Evolutionary conservation across 495 filamentous ascomycete species (phyloP).

Genomic region (Talaromyces proteolyticus): DNA sequence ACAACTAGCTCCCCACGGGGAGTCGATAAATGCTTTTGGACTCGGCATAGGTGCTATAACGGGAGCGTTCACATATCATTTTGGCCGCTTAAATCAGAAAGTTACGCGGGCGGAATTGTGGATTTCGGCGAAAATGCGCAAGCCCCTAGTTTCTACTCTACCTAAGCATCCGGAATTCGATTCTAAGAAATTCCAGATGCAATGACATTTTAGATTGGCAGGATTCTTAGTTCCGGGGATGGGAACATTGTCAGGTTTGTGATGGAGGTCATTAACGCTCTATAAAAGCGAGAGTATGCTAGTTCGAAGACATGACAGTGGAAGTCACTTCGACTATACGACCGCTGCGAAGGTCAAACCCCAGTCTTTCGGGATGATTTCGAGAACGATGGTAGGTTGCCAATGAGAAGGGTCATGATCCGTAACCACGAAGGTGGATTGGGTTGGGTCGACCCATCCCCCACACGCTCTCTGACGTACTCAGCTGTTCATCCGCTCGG

Average conservation of each 20-base stretch:
- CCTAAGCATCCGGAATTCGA: not conserved
- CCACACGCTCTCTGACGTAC: not conserved
- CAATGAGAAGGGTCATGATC: not conserved
- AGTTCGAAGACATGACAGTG: not conserved
- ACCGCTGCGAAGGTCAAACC: not conserved
- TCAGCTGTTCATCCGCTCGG: not conserved
- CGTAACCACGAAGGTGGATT: constrained; percentile 1
- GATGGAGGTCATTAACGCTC: not conserved
- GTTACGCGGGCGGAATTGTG: not conserved
- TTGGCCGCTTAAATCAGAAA: not conserved
- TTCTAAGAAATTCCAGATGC: not conserved
- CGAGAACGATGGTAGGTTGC: not conserved
- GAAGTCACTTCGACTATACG: constrained; percentile 1
- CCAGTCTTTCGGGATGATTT: not conserved
- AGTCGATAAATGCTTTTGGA: constrained; percentile 1
- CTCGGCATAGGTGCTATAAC: not conserved
- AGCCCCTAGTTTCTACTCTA: constrained; percentile 1
- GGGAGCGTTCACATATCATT: not conserved
- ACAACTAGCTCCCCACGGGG: not conserved
- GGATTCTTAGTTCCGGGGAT: constrained; percentile 4
- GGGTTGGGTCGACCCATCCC: not conserved
- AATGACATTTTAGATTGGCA: constrained; percentile 2
- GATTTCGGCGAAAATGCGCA: constrained; percentile 4
- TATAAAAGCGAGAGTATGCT: not conserved
- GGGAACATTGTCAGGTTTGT: not conserved